phyloP scores from a whole-genome alignment of 371 early-diverging fungal species.

The Dipsacomyces acuminosporus region DNA sequence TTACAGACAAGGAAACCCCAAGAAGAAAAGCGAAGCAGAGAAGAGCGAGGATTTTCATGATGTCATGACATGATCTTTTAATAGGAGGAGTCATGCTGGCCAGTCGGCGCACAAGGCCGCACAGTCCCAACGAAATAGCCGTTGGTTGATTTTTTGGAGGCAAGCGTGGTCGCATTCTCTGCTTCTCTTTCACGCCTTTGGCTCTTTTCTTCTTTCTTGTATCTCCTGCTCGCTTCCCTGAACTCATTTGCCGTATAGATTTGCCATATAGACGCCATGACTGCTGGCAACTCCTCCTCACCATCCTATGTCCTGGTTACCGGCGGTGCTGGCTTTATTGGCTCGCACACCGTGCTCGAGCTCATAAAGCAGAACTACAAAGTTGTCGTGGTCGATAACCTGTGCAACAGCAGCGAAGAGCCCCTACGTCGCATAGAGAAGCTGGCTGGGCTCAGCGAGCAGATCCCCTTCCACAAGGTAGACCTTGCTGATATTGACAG shows the following conservation, averaged over 20 bases:
- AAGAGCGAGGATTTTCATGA: too few species aligned
- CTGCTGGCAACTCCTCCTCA: background rate
- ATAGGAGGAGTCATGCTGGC: too few species aligned
- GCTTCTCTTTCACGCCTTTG: background rate
- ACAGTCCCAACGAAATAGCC: too few species aligned
- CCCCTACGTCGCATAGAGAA: constrained; percentile 64
- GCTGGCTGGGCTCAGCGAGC: constrained; percentile 50
- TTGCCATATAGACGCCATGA: too few species aligned
- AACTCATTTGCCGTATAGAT: too few species aligned
- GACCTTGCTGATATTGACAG: constrained; percentile 64
- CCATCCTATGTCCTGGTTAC: constrained; percentile 66
- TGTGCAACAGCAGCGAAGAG: constrained; percentile 68
- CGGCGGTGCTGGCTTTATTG: constrained; percentile 89
- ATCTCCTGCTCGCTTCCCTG: background rate
- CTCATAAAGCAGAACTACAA: constrained; percentile 65
- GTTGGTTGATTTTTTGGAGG: too few species aligned
- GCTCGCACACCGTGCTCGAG: constrained; percentile 81
- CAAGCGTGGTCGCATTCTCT: too few species aligned
- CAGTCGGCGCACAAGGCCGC: too few species aligned
- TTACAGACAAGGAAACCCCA: background rate
- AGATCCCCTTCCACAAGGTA: constrained; percentile 62
- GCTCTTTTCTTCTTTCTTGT: background rate
- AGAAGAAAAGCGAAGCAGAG: too few species aligned
- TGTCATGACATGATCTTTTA: too few species aligned
- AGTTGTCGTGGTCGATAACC: constrained; percentile 77